phyloP scores from a whole-genome alignment of 2,329 filamentous ascomycete genomes.

The Talaromyces amestolkiae region DNA sequence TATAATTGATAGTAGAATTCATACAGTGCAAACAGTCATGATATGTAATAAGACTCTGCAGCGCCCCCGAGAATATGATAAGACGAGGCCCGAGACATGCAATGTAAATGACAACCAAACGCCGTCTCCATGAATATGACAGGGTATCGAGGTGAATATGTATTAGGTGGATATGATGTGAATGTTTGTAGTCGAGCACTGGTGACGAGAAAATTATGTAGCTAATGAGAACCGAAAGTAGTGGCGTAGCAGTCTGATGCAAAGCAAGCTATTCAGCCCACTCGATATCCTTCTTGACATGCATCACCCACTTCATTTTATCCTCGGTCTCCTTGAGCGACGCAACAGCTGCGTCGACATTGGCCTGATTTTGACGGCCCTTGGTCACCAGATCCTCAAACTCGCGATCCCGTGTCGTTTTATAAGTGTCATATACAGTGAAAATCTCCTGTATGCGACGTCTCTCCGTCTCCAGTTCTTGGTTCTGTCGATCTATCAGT shows the following conservation, averaged over 20 bases:
- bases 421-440: conserved; percentile 43
- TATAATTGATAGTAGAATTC: neutral
- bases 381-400: conserved; percentile 35
- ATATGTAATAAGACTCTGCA: neutral
- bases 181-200: neutral
- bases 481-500: conserved; percentile 47
- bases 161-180: neutral
- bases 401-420: conserved; percentile 41
- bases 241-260: neutral
- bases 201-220: neutral
- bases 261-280: conserved; percentile 26
- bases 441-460: conserved; percentile 42
- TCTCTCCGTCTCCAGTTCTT: conserved; percentile 41
- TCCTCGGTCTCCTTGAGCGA: conserved; percentile 43
- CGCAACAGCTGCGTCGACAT: conserved; percentile 38
- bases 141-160: conserved; percentile 14
- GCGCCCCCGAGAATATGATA: neutral
- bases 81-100: neutral
- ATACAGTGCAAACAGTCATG: neutral
- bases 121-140: conserved; percentile 4
- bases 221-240: neutral
- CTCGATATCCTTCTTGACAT: conserved; percentile 38
- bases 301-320: conserved; percentile 51
- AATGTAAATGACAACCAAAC: conserved; percentile 11
- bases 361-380: conserved; percentile 30